These are phyloP conservation scores for Phascolomyces articulosus DNA, from an alignment of 371 early-diverging fungal genomes.

Conservation along the genomic window DNA sequence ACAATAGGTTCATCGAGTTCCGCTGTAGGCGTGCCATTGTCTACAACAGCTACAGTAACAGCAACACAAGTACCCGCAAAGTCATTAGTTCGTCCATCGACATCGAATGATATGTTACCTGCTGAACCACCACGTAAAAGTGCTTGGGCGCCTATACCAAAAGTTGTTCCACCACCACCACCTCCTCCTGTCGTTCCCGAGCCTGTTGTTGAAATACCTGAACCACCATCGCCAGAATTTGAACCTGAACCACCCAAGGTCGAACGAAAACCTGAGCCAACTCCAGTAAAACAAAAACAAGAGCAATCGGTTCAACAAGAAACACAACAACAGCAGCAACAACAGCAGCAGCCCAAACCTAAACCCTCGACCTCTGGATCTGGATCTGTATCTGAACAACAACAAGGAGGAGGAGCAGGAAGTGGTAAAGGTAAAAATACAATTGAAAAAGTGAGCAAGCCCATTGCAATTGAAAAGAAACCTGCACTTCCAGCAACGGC, in stretches of 20 bases:
- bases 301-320: background rate
- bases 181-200: constrained; percentile 14
- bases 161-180: constrained; percentile 33
- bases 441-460: constrained; percentile 22
- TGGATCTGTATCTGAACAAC: constrained; percentile 18
- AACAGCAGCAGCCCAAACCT: background rate
- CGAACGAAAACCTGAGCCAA: background rate
- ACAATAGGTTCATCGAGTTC: too few species aligned
- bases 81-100: constrained; percentile 10
- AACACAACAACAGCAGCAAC: background rate
- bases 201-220: background rate
- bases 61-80: constrained; percentile 2
- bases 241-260: constrained; percentile 8
- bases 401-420: background rate
- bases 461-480: constrained; percentile 28
- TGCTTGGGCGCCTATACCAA: constrained; percentile 48
- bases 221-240: background rate
- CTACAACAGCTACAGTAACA: background rate
- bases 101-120: constrained; percentile 2
- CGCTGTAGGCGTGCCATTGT: background rate
- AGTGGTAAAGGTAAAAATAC: background rate
- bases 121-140: constrained; percentile 5
- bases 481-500: constrained; percentile 69
- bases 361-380: background rate
- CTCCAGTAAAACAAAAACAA: background rate